These are phyloP conservation scores for Amanita inopinata DNA, from an alignment of 768 basidiomycete genomes.

Conservation along the genomic window DNA sequence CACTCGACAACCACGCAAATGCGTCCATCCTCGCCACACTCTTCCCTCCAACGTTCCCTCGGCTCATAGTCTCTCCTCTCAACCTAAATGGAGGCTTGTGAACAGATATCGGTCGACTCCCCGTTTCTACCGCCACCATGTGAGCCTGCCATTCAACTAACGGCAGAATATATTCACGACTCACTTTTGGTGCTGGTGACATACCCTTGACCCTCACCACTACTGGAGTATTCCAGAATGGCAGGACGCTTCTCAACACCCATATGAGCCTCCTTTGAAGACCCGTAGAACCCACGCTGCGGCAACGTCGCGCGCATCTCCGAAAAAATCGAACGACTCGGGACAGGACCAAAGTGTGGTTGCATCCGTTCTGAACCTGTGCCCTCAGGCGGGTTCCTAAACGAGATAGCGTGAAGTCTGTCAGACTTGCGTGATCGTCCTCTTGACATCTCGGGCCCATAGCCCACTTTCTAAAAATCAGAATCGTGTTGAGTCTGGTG, in stretches of 20 bases:
- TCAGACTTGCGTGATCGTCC: slow-evolving; percentile 17
- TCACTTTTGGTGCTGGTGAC: too few relatives aligned
- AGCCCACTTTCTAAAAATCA: slow-evolving; percentile 38
- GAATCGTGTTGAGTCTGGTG: neutral
- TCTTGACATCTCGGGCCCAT: slow-evolving; percentile 22
- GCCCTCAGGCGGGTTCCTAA: slow-evolving; percentile 41
- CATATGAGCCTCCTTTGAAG: neutral
- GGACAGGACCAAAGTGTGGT: slow-evolving; percentile 57
- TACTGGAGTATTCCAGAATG: neutral
- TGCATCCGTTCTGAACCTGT: slow-evolving; percentile 24
- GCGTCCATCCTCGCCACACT: slow-evolving; percentile 48
- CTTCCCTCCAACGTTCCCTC: slow-evolving; percentile 40
- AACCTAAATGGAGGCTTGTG: slow-evolving; percentile 10
- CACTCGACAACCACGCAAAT: slow-evolving; percentile 63
- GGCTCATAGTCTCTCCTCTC: slow-evolving; percentile 38
- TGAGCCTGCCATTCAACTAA: too few relatives aligned
- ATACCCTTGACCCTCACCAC: too few relatives aligned
- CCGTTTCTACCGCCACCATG: neutral
- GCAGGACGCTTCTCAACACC: neutral
- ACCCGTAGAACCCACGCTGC: too few relatives aligned
- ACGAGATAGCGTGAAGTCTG: slow-evolving; percentile 28
- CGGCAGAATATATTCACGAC: too few relatives aligned
- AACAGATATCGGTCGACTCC: neutral
- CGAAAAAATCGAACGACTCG: slow-evolving; percentile 56
- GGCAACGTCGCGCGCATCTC: slow-evolving; percentile 54